Evolutionary conservation across 2,329 filamentous ascomycete genomes (phyloP), one percentile per base, ranked within the genome.

Genomic region (Pestalotiopsis sp.): DNA sequence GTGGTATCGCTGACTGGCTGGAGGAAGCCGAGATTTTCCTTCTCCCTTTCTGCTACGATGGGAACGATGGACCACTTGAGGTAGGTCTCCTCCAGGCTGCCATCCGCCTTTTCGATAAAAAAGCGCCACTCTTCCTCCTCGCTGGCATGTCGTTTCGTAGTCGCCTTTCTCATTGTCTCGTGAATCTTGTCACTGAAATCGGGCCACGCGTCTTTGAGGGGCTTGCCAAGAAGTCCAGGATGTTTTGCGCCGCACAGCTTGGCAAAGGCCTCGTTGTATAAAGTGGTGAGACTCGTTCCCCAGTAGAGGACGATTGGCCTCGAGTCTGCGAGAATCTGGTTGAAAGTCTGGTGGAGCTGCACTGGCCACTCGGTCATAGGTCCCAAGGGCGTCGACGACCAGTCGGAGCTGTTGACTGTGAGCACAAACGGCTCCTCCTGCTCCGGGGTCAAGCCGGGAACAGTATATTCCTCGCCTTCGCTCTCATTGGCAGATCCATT

Each of bases 251-350:
- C 90, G 64, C 89, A 89, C 20, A 92, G 83, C 68, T 86, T 80
- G 68, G 88, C 84, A 73, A 93, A 93, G 0, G 91, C 90, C 73
- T 92, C 91, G 73, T 94, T 94, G 79, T 94, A 94, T 11, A 94
- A 87, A 7, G 87, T 86, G 17, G 90, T 85, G 57, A 88, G 83
- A 13, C 91, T 84, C 2, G 85, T 81, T 1, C 89, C 89, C 89
- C 89, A 91, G 72, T 91, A 91, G 79, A 90, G 88, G 11, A 87
- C 87, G 27, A 86, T 84, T 4, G 87, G 86, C 20, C 80, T 77
- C 4, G 81, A 81, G 72, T 85, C 83, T 20, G 81, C 80, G 59
- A 85, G 77, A 14, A 83, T 77, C 68, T 85, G 80, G 52, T 81
- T 80, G 66, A 82, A 82, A 4, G 79, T 78, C 67, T 86, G 82